phyloP scores from a whole-genome alignment of 495 filamentous ascomycete genomes.

The Achaetomiella virescens region DNA sequence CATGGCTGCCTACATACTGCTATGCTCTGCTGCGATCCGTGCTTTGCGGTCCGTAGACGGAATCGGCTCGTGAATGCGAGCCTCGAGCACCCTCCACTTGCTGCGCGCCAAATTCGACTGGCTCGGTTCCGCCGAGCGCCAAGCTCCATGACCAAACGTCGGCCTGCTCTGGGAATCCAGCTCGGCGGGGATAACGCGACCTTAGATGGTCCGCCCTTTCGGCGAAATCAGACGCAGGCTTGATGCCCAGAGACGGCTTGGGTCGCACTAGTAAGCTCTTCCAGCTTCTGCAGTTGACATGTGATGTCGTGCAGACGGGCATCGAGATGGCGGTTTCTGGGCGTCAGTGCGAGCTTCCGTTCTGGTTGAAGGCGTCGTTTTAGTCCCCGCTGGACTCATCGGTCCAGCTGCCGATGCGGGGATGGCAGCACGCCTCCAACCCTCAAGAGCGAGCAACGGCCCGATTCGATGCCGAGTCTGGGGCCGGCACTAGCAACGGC shows the following conservation, averaged over 20 bases:
- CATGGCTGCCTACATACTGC: slow-evolving; percentile 67
- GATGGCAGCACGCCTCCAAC: background rate
- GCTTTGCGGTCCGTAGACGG: background rate
- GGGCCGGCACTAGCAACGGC: background rate
- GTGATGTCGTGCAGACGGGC: background rate
- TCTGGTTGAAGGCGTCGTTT: slow-evolving; percentile 6
- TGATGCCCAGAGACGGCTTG: no score
- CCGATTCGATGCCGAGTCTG: slow-evolving; percentile 10
- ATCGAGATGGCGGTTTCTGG: background rate
- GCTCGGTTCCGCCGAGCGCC: no score
- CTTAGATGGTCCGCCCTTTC: no score
- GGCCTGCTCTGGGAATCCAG: no score
- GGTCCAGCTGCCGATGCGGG: slow-evolving; percentile 12
- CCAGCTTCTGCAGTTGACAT: no score
- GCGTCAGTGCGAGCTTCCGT: slow-evolving; percentile 13
- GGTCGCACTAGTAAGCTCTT: no score
- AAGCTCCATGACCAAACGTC: no score
- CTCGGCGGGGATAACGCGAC: no score
- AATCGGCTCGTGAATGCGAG: no score
- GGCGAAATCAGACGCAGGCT: no score
- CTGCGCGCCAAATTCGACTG: no score
- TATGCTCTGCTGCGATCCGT: background rate
- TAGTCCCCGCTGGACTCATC: slow-evolving; percentile 5
- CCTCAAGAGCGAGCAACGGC: slow-evolving; percentile 9
- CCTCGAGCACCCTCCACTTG: no score